A percentile compares a stretch with the other conserved stretches of the same genome.
Evolutionary conservation across 495 filamentous ascomycete species (phyloP).

Genomic region (Lasiosphaeria miniovina): DNA sequence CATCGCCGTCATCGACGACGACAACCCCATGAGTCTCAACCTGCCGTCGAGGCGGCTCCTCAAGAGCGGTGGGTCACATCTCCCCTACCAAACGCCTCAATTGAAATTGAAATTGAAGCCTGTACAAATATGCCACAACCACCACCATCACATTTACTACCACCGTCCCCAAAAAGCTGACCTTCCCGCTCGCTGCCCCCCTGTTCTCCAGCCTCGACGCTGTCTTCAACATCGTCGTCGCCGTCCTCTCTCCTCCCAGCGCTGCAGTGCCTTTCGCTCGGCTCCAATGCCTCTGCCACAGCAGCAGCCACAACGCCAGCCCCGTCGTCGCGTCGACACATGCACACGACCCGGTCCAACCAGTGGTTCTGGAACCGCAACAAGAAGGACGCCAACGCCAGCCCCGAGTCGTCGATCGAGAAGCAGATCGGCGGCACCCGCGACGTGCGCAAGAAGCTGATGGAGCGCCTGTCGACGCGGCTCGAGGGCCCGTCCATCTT

Average conservation of each 20-base stretch:
- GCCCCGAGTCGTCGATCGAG: constrained; percentile 3
- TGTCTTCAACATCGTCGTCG: constrained; percentile 13
- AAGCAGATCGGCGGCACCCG: constrained; percentile 20
- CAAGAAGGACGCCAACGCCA: constrained; percentile 7
- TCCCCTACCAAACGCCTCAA: constrained; percentile 4
- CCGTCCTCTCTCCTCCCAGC: constrained; percentile 22
- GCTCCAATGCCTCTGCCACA: constrained; percentile 9
- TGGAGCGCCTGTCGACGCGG: constrained; percentile 26
- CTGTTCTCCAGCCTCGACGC: not conserved
- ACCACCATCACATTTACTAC: no score
- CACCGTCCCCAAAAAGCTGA: not conserved
- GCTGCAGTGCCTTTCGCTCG: constrained; percentile 25
- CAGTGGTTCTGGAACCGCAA: constrained; percentile 30
- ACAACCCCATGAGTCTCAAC: constrained; percentile 43
- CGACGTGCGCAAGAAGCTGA: constrained; percentile 27
- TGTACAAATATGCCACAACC: no score
- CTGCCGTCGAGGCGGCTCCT: constrained; percentile 43
- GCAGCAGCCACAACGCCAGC: not conserved
- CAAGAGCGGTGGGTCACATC: constrained; percentile 33
- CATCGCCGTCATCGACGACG: constrained; percentile 15
- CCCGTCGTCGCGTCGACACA: constrained; percentile 13
- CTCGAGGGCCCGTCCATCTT: constrained; percentile 57
- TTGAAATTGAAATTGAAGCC: not conserved
- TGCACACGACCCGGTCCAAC: constrained; percentile 32
- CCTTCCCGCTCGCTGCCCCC: no score